Evolutionary conservation across 305 asterid genomes (phyloP).

Genomic region (Fraxinus sp.): DNA sequence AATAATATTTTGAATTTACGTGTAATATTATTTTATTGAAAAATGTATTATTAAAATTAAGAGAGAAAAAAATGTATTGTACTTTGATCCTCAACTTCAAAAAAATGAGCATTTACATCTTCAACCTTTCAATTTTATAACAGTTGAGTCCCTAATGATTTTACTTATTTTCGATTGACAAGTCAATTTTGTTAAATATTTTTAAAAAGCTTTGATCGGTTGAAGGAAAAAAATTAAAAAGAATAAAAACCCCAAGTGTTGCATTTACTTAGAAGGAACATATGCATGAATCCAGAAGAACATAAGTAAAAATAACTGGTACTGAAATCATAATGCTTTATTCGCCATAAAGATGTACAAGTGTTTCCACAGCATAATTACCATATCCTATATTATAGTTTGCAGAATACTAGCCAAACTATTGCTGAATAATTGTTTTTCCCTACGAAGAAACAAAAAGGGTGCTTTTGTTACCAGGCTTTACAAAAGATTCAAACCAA

Average conservation of each 20-base stretch:
- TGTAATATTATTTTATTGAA: too few relatives aligned
- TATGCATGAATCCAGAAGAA: neutral
- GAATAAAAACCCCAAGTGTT: neutral
- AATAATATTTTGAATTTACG: too few relatives aligned
- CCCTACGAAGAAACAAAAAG: neutral
- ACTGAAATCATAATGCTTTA: neutral
- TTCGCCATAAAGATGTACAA: slow-evolving; percentile 6
- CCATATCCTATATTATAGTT: neutral
- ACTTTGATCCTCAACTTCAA: neutral
- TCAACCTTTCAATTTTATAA: neutral
- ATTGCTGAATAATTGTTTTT: neutral
- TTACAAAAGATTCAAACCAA: neutral
- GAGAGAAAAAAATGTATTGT: neutral
- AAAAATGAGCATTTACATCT: neutral
- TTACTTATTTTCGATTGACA: neutral
- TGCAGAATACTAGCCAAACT: neutral
- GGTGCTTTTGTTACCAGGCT: neutral
- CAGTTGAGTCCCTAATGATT: neutral
- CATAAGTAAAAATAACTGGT: neutral
- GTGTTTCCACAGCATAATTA: neutral
- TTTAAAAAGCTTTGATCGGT: neutral
- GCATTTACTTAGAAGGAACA: neutral
- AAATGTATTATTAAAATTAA: too few relatives aligned
- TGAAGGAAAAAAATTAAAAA: neutral
- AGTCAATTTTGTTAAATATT: neutral